Base-by-base conservation (phyloP, 495 filamentous ascomycete genomes). In the Coniosporium apollinis region DNA sequence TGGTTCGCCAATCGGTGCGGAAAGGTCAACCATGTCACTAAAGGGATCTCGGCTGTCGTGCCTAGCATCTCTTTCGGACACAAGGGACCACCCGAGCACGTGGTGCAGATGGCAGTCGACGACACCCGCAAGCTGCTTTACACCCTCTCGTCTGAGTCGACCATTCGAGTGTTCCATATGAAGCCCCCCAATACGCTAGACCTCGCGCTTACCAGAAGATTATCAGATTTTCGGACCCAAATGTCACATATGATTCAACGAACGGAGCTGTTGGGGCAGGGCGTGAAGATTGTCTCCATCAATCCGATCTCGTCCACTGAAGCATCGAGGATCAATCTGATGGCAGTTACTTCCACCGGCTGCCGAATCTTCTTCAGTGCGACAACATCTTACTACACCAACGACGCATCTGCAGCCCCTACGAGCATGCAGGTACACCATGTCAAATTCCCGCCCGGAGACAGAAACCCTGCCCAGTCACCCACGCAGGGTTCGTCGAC, bases 351-450 rank as follows among this genome's bases (percentile, higher is more conserved):
- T 2, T 75, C 77, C 19, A 86, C 82, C 3, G 89, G 89, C 8
- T 92, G 83, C 50, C 76, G 89, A 13, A 70, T 99, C 15, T 94
- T 84, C 49, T 63, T 96, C 36, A 94, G 84, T 48, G 84, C 87
- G 4, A 92, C 87, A 1, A 76, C 77, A 26, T 75, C 70, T 22
- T 77, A 74, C 38, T 78, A 74, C 4, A 60, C 68, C 9, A 60
- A 69, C 18, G 65, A 74, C 16, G 57, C 61, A 17, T 65, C 56
- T 28, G 66, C 61, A 37, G 72, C 84, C 0, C 87, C 91, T 3
- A 87, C 79, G 33, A 94, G 83, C 58, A 94, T 99, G 85, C 86
- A 94, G 52, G 74, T 94, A 15, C 81, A 91, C 43, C 85, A 87
- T 47, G 76, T 96, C 52, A 91, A 86, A 47, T 92, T 94, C 37